phyloP scores from a whole-genome alignment of 352 stramenopile species.

The Nothophytophthora sp. region DNA sequence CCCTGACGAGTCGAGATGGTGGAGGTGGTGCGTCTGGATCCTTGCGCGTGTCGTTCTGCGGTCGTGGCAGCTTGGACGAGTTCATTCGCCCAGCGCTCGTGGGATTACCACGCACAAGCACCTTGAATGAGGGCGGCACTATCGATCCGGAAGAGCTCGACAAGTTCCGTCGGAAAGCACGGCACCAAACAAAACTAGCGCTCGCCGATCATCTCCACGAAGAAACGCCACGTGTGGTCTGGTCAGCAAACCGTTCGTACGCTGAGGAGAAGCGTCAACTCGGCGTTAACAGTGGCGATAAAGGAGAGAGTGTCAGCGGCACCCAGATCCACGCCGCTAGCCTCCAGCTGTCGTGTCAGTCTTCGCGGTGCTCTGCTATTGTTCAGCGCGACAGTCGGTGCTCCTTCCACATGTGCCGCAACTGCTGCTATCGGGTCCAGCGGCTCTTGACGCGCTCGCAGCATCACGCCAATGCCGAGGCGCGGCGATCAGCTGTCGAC shows the following conservation, averaged over 20 bases:
- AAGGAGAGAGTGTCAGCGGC: neutral
- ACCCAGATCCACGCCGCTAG: neutral
- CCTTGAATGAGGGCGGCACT: neutral
- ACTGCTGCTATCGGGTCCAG: conserved; percentile 72
- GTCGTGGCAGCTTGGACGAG: conserved; percentile 27
- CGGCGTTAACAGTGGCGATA: conserved; percentile 10
- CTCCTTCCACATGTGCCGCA: conserved; percentile 51
- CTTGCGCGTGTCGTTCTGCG: conserved; percentile 21
- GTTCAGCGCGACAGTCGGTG: conserved; percentile 46
- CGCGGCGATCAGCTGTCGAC: conserved; percentile 19
- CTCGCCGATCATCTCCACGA: conserved; percentile 46
- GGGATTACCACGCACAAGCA: neutral
- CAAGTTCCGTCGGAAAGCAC: conserved; percentile 65
- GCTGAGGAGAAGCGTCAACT: conserved; percentile 1
- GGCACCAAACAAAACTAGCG: conserved; percentile 56
- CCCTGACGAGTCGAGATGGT: too few relatives aligned
- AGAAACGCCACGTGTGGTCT: conserved; percentile 46
- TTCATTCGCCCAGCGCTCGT: conserved; percentile 30
- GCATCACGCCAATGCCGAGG: conserved; percentile 21
- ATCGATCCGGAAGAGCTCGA: conserved; percentile 34
- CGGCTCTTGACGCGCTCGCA: conserved; percentile 32
- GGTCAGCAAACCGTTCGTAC: conserved; percentile 48
- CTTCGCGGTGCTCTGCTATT: conserved; percentile 30
- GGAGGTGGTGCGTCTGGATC: conserved; percentile 2
- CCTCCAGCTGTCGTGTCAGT: conserved; percentile 29